These are phyloP conservation scores for Immersiporthe knoxdaviesiana DNA, from an alignment of 2,329 filamentous ascomycete species.

Conservation along the genomic window DNA sequence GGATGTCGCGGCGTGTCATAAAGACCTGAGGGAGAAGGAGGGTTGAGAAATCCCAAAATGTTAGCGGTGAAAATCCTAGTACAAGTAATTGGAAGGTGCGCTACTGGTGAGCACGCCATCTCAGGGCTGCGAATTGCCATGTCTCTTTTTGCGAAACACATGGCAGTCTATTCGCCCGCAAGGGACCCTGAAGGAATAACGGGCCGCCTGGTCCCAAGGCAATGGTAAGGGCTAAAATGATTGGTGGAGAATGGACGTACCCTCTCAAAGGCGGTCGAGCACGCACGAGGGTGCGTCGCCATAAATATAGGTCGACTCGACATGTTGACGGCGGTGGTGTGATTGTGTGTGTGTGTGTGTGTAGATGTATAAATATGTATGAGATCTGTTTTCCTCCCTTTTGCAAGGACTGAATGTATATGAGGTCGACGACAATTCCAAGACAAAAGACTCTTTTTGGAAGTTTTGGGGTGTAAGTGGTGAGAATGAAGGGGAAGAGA, in stretches of 20 bases:
- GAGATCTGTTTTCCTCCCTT: background rate
- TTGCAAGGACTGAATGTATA: background rate
- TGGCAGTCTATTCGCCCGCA: background rate
- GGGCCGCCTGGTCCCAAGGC: conserved; percentile 8
- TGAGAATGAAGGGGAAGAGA: conserved; percentile 1
- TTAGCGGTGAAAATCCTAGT: conserved; percentile 3
- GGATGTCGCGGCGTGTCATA: conserved; percentile 84
- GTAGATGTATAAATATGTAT: conserved; percentile 1
- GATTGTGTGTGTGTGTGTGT: conserved; percentile 8
- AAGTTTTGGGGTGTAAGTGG: background rate
- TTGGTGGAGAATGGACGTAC: conserved; percentile 57
- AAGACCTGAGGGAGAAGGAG: conserved; percentile 70
- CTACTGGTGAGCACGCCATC: conserved; percentile 29
- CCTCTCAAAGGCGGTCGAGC: conserved; percentile 95
- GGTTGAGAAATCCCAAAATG: conserved; percentile 6
- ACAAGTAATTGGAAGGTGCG: conserved; percentile 4
- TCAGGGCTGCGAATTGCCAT: conserved; percentile 22
- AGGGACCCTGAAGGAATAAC: conserved; percentile 24
- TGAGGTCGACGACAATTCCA: conserved; percentile 4
- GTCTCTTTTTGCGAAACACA: background rate
- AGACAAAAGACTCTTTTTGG: background rate
- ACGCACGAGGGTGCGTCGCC: conserved; percentile 90
- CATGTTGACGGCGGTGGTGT: conserved; percentile 54
- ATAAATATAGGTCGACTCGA: conserved; percentile 84
- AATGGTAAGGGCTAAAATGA: conserved; percentile 14